A percentile compares a stretch with the other conserved stretches of the same genome.
Evolutionary conservation across 495 filamentous ascomycete species (phyloP).

Genomic region (Penicillium mononematosum): DNA sequence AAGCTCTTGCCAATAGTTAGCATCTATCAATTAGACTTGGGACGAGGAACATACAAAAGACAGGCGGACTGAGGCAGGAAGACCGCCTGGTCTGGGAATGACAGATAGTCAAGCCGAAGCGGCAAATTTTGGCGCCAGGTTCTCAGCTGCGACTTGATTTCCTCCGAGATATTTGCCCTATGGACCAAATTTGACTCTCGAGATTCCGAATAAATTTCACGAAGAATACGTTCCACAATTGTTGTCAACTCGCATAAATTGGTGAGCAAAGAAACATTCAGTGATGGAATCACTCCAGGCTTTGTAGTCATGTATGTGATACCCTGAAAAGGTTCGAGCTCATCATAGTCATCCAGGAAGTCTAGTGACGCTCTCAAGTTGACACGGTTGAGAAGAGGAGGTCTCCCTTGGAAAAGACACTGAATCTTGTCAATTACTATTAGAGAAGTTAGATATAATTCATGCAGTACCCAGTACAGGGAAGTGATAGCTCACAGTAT

Average conservation of each 20-base stretch:
- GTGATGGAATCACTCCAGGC: conserved; percentile 20
- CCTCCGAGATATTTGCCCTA: conserved; percentile 17
- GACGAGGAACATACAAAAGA: conserved; percentile 21
- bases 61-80: conserved; percentile 25
- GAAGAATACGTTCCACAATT: conserved; percentile 32
- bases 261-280: conserved; percentile 32
- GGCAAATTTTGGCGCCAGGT: conserved; percentile 28
- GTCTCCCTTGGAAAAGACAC: conserved; percentile 36
- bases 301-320: conserved; percentile 22
- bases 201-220: conserved; percentile 34
- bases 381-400: conserved; percentile 28
- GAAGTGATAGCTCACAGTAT: conserved; percentile 29
- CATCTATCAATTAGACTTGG: background rate
- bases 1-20: conserved; percentile 22
- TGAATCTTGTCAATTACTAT: conserved; percentile 36
- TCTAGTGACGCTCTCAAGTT: conserved; percentile 31
- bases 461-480: background rate
- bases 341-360: conserved; percentile 37
- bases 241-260: conserved; percentile 33
- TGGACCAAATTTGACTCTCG: conserved; percentile 18
- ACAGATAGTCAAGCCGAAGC: conserved; percentile 26
- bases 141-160: conserved; percentile 27
- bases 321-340: conserved; percentile 32
- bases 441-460: background rate
- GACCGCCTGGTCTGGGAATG: conserved; percentile 14